A percentile compares a stretch with the other conserved stretches of the same genome.
Conservation (phyloP, 257 asterid species). For the Cinchona pubescens region DNA sequence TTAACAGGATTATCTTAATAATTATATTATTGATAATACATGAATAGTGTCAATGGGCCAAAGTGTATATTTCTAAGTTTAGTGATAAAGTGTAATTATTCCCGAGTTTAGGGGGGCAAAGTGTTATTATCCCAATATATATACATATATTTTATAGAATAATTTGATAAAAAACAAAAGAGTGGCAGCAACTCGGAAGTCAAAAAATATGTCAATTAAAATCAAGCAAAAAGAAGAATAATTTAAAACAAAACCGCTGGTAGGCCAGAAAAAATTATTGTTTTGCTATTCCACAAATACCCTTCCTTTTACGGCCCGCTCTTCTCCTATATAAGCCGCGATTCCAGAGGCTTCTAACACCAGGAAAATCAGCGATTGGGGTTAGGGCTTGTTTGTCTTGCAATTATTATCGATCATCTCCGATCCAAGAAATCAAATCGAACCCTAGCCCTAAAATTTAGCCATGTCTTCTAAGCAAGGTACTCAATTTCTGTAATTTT, state of each 20-base stretch:
- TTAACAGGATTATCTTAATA: too few relatives aligned
- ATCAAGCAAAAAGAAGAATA: too few relatives aligned
- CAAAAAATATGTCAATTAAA: not conserved
- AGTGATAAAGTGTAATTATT: too few relatives aligned
- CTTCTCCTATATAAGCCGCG: not conserved
- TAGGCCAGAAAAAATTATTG: not conserved
- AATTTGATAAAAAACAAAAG: too few relatives aligned
- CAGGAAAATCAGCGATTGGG: not conserved
- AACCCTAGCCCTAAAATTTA: constrained; percentile 23
- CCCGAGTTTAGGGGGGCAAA: too few relatives aligned
- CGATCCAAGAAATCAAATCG: constrained; percentile 4
- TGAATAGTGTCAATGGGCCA: too few relatives aligned
- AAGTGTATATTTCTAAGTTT: too few relatives aligned
- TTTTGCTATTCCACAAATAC: not conserved
- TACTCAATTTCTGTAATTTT: not conserved
- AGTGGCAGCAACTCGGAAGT: too few relatives aligned
- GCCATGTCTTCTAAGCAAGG: constrained; percentile 42
- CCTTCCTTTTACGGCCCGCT: not conserved
- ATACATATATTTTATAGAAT: too few relatives aligned
- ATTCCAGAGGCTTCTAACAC: not conserved
- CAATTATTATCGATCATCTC: not conserved
- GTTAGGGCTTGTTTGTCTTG: constrained; percentile 2
- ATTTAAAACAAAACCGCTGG: too few relatives aligned
- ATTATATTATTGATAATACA: too few relatives aligned
- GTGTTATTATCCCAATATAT: too few relatives aligned